Conservation (phyloP, 1,139 yeast species). For the Spencermartinsiella ligniputridi region DNA sequence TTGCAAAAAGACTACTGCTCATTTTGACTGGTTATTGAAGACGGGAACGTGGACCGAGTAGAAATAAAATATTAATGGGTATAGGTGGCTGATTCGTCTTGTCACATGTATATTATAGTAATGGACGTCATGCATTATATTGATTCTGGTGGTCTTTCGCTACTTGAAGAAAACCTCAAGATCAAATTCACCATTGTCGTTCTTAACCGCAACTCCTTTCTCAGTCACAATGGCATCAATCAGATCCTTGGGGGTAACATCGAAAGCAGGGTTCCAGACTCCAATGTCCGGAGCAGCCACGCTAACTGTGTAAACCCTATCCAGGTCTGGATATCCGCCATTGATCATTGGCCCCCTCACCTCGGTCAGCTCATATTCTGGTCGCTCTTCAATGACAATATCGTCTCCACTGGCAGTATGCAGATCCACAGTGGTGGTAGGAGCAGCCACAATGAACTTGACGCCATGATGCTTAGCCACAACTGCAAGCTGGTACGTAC, state of each 20-base stretch:
- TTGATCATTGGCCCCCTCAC: conserved; percentile 56
- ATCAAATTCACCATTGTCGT: conserved; percentile 28
- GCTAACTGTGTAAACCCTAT: conserved; percentile 46
- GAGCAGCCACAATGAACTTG: conserved; percentile 91
- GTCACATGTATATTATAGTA: too few species aligned
- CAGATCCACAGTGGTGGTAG: conserved; percentile 81
- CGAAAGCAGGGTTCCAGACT: conserved; percentile 97
- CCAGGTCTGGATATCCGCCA: conserved; percentile 26
- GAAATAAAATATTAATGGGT: too few species aligned
- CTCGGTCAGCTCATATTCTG: conserved; percentile 69
- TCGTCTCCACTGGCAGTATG: conserved; percentile 62
- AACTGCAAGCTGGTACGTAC: conserved; percentile 86
- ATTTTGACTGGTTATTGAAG: conserved; percentile 28
- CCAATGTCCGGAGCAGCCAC: conserved; percentile 80
- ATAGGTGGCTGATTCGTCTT: too few species aligned
- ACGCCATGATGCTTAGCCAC: conserved; percentile 53
- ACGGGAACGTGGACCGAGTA: conserved; percentile 10
- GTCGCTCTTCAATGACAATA: conserved; percentile 84
- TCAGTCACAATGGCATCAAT: conserved; percentile 92
- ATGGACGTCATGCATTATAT: neutral
- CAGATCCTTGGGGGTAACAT: conserved; percentile 76
- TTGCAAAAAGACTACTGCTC: conserved; percentile 28
- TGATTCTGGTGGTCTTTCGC: neutral
- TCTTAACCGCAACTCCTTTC: conserved; percentile 42
- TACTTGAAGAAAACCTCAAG: conserved; percentile 12